Percentiles rank a stretch among this genome's conserved stretches.
phyloP scores from a whole-genome alignment of 768 basidiomycete species.

The Royoungia palumana region DNA sequence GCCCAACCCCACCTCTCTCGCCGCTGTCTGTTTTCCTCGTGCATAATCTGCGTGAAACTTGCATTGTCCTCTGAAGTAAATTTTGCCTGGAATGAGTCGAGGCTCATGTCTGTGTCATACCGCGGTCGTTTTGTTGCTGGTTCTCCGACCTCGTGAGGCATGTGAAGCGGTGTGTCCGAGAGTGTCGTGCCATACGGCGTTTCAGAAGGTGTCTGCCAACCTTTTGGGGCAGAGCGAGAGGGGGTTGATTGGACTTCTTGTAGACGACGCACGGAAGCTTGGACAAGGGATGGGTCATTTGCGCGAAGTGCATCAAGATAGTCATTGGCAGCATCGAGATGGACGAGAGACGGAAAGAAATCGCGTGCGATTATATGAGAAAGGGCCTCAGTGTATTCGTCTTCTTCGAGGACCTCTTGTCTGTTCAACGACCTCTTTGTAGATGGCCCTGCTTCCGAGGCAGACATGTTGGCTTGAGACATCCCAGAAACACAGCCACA shows the following conservation, averaged over 20 bases:
- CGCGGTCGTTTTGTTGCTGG: constrained; percentile 53
- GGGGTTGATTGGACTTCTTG: constrained; percentile 62
- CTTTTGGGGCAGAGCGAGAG: constrained; percentile 26
- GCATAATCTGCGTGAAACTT: constrained; percentile 89
- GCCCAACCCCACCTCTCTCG: constrained; percentile 89
- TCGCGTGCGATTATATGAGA: constrained; percentile 94
- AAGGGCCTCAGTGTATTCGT: constrained; percentile 89
- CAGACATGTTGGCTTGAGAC: constrained; percentile 27
- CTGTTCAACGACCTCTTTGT: constrained; percentile 62
- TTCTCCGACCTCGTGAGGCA: constrained; percentile 39
- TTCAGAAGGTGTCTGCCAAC: constrained; percentile 48
- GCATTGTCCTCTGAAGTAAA: constrained; percentile 98
- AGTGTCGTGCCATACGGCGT: constrained; percentile 63
- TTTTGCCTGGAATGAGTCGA: constrained; percentile 85
- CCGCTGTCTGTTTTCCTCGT: constrained; percentile 81
- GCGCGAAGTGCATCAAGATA: constrained; percentile 78
- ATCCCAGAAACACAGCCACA: constrained; percentile 14
- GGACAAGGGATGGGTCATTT: constrained; percentile 75
- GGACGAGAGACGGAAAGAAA: constrained; percentile 93
- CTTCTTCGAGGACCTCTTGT: constrained; percentile 81
- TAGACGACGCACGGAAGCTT: constrained; percentile 69
- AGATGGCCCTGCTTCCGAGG: constrained; percentile 25
- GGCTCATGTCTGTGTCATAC: constrained; percentile 58
- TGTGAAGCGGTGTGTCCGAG: constrained; percentile 64
- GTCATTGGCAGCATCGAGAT: constrained; percentile 83